Percentiles rank a stretch among this genome's conserved stretches.
These are phyloP conservation scores for Ochetophila trinervis DNA, from an alignment of 306 rosid species.

Conservation along the genomic window DNA sequence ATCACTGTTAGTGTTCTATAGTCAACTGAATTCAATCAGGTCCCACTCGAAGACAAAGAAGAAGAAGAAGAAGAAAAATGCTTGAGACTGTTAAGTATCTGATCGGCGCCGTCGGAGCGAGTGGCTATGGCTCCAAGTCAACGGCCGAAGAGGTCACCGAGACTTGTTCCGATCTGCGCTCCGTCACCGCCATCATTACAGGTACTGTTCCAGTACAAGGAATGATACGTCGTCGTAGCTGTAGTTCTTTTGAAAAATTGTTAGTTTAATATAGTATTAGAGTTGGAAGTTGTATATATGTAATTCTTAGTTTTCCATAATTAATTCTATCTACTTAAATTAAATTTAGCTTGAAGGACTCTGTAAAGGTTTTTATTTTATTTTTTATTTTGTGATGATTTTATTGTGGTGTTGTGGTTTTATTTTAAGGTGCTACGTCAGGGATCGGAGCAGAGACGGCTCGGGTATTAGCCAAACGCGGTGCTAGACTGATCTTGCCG, in stretches of 20 bases:
- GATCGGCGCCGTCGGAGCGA: conserved; percentile 65
- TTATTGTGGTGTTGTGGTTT: not conserved
- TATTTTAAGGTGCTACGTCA: conserved; percentile 65
- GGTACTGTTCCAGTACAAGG: conserved; percentile 30
- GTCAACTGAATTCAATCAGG: conserved; percentile 21
- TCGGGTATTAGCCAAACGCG: conserved; percentile 72
- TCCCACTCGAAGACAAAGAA: not conserved
- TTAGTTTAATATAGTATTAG: too few relatives aligned
- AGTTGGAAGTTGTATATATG: too few relatives aligned
- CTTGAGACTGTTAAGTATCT: conserved; percentile 61
- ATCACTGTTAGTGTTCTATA: not conserved
- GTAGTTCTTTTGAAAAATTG: too few relatives aligned
- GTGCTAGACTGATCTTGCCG: conserved; percentile 74
- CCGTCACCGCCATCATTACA: conserved; percentile 78
- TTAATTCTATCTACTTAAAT: too few relatives aligned
- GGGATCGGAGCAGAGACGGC: conserved; percentile 97
- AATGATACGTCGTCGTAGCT: too few relatives aligned
- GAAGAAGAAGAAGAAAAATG: conserved; percentile 25
- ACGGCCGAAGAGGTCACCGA: conserved; percentile 77
- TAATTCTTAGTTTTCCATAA: too few relatives aligned
- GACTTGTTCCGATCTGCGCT: conserved; percentile 39
- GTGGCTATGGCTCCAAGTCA: conserved; percentile 79
- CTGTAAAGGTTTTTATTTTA: too few relatives aligned
- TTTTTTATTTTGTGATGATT: too few relatives aligned
- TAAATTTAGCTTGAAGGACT: too few relatives aligned